phyloP scores from a whole-genome alignment of 1,139 yeast species.

The Saccharomyces hybrid region DNA sequence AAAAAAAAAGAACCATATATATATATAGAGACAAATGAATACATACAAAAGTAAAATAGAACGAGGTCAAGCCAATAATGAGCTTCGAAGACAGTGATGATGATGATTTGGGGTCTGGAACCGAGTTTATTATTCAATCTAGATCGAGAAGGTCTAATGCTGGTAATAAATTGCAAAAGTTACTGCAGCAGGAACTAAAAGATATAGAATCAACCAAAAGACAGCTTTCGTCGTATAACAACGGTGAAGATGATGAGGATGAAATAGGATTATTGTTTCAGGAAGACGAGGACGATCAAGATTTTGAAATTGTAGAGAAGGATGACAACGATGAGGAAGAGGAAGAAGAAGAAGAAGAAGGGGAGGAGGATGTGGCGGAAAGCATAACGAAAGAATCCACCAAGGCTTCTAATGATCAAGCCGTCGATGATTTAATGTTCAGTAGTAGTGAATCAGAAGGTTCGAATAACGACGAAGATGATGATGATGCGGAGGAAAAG shows the following conservation, averaged over 20 bases:
- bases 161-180: conserved; percentile 70
- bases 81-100: conserved; percentile 8
- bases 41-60: not conserved
- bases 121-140: conserved; percentile 33
- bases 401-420: conserved; percentile 5
- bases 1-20: not conserved
- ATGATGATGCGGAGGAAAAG: conserved; percentile 60
- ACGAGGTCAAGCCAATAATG: conserved; percentile 3
- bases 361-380: conserved; percentile 16
- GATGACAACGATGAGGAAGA: conserved; percentile 22
- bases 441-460: conserved; percentile 36
- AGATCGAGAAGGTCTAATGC: conserved; percentile 81
- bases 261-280: conserved; percentile 67
- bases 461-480: conserved; percentile 38
- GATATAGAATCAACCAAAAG: conserved; percentile 34
- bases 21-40: not conserved
- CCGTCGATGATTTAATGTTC: conserved; percentile 39
- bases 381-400: not conserved
- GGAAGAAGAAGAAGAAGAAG: conserved; percentile 17
- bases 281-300: conserved; percentile 80
- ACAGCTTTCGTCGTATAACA: conserved; percentile 11
- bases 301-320: conserved; percentile 42
- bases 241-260: conserved; percentile 39
- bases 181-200: conserved; percentile 59
- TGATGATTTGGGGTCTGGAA: not conserved